Evolutionary conservation across 176 grass and related monocot genomes (phyloP).

Genomic region (Carex pumila): DNA sequence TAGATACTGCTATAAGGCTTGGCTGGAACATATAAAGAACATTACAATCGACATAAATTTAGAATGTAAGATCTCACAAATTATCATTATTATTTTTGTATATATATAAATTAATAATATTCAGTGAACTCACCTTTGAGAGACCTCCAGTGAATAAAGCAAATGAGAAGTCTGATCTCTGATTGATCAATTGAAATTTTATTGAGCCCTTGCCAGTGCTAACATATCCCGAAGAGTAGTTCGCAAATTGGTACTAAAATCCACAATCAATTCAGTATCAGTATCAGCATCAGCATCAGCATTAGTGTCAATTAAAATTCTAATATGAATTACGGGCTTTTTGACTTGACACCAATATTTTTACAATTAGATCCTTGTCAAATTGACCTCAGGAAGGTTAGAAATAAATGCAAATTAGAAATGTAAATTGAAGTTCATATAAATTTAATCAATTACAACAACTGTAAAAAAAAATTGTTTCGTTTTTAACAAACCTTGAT

Average conservation of each 20-base stretch:
- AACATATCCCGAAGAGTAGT: constrained; percentile 45
- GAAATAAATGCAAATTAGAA: background rate
- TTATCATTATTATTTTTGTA: background rate
- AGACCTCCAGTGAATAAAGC: constrained; percentile 65
- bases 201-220: constrained; percentile 34
- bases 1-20: constrained; percentile 59
- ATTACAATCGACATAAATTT: background rate
- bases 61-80: background rate
- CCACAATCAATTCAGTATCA: background rate
- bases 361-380: background rate
- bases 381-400: background rate
- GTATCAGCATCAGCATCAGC: background rate
- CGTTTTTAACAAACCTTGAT: constrained; percentile 48
- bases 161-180: constrained; percentile 74
- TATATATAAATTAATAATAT: background rate
- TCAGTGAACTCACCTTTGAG: constrained; percentile 40
- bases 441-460: background rate
- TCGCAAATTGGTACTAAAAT: constrained; percentile 67
- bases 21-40: constrained; percentile 33
- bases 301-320: background rate
- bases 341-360: background rate
- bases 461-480: background rate
- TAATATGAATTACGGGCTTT: background rate
- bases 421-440: background rate
- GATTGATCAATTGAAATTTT: constrained; percentile 73